phyloP scores from a whole-genome alignment of 1,284 basidiomycete genomes.

The Grifola frondosa region DNA sequence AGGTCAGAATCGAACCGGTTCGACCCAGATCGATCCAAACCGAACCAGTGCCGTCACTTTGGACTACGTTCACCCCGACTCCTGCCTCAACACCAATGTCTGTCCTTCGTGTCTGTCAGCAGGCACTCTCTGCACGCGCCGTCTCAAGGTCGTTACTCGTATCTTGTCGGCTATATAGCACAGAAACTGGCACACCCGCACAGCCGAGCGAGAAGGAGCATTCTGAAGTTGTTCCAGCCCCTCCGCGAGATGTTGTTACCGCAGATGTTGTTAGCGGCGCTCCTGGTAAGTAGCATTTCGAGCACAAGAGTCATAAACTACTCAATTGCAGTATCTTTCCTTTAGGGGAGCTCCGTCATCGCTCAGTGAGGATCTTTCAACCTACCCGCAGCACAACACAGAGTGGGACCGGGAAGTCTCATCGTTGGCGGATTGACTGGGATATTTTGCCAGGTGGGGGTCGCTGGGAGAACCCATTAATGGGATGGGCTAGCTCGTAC shows the following conservation, averaged over 20 bases:
- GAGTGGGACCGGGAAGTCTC: constrained; percentile 84
- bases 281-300: constrained; percentile 55
- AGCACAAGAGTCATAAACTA: background rate
- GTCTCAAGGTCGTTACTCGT: constrained; percentile 21
- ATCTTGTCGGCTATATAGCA: constrained; percentile 21
- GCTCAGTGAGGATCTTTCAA: constrained; percentile 90
- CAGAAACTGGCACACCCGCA: constrained; percentile 24
- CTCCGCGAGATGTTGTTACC: constrained; percentile 56
- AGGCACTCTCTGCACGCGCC: constrained; percentile 27
- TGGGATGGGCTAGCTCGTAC: constrained; percentile 95
- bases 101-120: constrained; percentile 39
- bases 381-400: constrained; percentile 96
- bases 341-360: constrained; percentile 80
- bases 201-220: constrained; percentile 32
- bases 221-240: constrained; percentile 38
- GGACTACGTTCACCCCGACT: constrained; percentile 12
- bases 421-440: constrained; percentile 94
- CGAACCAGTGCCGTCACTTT: constrained; percentile 5
- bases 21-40: constrained; percentile 6
- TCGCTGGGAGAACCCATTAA: constrained; percentile 98
- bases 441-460: constrained; percentile 87
- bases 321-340: background rate
- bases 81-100: too few relatives aligned
- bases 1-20: constrained; percentile 15
- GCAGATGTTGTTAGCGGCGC: constrained; percentile 81